Conservation (phyloP, 1,284 basidiomycete genomes). For the Puccinia sorghi region DNA sequence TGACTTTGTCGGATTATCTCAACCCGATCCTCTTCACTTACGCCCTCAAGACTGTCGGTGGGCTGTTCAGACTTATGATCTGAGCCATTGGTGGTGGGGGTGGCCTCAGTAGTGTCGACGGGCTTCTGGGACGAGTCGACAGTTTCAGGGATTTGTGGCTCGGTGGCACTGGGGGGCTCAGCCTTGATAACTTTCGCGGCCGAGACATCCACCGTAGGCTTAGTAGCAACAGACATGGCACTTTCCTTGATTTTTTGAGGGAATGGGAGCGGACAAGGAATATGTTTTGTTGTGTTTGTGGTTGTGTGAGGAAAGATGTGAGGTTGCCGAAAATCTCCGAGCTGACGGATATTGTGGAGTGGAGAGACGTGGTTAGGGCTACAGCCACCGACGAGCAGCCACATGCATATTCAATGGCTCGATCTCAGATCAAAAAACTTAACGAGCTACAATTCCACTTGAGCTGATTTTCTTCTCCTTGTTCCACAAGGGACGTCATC, state of each 20-base stretch:
- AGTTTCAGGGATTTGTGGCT: background rate
- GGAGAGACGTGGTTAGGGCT: no score
- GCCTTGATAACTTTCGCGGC: background rate
- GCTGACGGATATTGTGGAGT: background rate
- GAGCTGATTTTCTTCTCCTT: no score
- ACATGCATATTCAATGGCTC: no score
- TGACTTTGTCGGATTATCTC: conserved; percentile 44
- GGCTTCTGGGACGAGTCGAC: background rate
- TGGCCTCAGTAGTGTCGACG: background rate
- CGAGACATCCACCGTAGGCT: background rate
- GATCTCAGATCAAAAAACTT: no score
- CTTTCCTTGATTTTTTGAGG: background rate
- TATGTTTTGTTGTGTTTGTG: background rate
- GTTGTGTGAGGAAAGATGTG: background rate
- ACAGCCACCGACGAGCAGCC: no score
- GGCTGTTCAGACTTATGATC: conserved; percentile 1
- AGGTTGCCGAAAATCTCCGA: background rate
- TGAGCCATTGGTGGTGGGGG: background rate
- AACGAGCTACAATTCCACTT: no score
- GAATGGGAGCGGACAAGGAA: background rate
- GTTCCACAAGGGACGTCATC: no score
- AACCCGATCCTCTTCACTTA: conserved; percentile 43
- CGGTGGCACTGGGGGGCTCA: background rate
- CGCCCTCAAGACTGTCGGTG: conserved; percentile 27
- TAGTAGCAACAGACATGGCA: background rate